Evolutionary conservation across 345 rosid species (phyloP), one percentile per base, ranked within the genome.

Genomic region (Eutrema yunnanense): DNA sequence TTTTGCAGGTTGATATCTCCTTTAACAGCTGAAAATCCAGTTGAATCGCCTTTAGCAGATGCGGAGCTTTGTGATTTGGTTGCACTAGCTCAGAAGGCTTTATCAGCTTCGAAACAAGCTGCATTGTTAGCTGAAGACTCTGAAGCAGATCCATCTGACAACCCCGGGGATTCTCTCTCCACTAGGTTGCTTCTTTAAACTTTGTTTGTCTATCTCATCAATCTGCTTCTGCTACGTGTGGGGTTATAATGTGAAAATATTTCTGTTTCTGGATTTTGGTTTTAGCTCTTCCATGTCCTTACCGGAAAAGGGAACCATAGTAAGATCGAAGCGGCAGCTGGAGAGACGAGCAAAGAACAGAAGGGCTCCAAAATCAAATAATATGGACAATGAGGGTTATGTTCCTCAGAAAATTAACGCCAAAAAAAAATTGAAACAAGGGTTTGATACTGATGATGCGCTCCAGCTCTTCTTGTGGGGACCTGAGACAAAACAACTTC

Each of bases 401-500:
- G 62, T 57, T 63, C 74, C 84, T 64, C 80, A 67, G 64, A 85
- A 77, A 79, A 55, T 34, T 6, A 79, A 63, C 55, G 58, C 75
- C 59, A 80, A 73, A 73, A 90, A 68, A 80, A 87, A 78, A 65
- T 19, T 34, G 73, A 81, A 51, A 51, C 79, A 82, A 78, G 81
- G 81, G 42, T 69, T 78, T 78, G 90, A 87, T 81, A 78, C 77
- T 9, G 82, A 79, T 66, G 92, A 85, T 79, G 85, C 93, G n/a
- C 84, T 92, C 27, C 84, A 85, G 49, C 78, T 86, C 72, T 92
- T 92, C 78, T 82, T 92, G 76, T 76, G 89, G 87, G 86, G 93
- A 50, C 91, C 90, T 53, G 92, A 89, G 82, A 87, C 97, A 9
- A 88, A 74, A 69, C 86, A 83, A 71, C 92, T 93, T 68, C 77